Evolutionary conservation across 2,329 filamentous ascomycete species (phyloP).

Genomic region (Rachicladosporium sp.): DNA sequence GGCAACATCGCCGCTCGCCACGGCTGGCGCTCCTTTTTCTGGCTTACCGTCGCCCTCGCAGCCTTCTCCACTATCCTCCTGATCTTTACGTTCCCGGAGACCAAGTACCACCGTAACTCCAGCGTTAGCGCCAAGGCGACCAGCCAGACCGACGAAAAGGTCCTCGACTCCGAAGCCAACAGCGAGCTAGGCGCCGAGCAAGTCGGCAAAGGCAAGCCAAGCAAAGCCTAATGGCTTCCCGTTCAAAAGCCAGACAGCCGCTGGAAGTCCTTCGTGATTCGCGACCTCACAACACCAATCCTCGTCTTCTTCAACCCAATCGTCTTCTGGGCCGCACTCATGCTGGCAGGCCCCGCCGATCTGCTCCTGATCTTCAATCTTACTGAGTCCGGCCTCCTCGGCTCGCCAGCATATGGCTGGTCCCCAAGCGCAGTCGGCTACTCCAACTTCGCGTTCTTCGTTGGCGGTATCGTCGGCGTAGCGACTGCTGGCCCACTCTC

Average conservation of each 20-base stretch:
- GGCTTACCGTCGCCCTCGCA: slow-evolving; percentile 30
- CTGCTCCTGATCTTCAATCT: slow-evolving; percentile 39
- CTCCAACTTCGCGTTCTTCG: slow-evolving; percentile 36
- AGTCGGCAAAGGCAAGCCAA: slow-evolving; percentile 26
- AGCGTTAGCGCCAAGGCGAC: slow-evolving; percentile 15
- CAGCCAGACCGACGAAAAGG: not conserved
- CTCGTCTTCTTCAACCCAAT: slow-evolving; percentile 35
- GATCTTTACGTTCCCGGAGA: slow-evolving; percentile 31
- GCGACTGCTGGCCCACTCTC: slow-evolving; percentile 43
- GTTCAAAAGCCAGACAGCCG: slow-evolving; percentile 26
- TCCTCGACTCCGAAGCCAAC: slow-evolving; percentile 14
- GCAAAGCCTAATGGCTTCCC: slow-evolving; percentile 26
- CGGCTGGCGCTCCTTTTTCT: slow-evolving; percentile 37
- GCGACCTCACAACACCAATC: slow-evolving; percentile 28
- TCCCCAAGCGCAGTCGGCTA: slow-evolving; percentile 34
- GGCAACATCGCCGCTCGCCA: slow-evolving; percentile 29
- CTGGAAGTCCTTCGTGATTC: slow-evolving; percentile 30
- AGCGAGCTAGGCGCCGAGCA: slow-evolving; percentile 12
- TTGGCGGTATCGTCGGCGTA: slow-evolving; percentile 32
- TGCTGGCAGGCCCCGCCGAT: slow-evolving; percentile 25
- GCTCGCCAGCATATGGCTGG: slow-evolving; percentile 31
- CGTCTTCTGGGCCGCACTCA: slow-evolving; percentile 27
- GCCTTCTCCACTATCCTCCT: slow-evolving; percentile 29
- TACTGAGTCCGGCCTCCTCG: slow-evolving; percentile 36
- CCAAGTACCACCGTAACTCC: slow-evolving; percentile 26